These are phyloP conservation scores for Sphaerobolus stellatus DNA, from an alignment of 1,284 basidiomycete species.

Conservation along the genomic window DNA sequence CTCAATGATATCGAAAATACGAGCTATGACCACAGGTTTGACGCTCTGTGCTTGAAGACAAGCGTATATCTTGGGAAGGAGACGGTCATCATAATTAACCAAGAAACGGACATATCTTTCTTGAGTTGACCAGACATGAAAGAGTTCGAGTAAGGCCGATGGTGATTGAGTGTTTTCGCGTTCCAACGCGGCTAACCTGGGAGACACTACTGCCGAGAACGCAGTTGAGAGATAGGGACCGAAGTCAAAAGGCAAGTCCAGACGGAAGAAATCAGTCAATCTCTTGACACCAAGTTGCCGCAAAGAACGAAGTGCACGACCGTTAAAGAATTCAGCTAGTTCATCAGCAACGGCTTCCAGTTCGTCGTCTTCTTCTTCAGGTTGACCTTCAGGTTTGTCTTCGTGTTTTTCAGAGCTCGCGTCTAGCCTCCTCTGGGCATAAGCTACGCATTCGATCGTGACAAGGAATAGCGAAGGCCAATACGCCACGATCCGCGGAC, in stretches of 20 bases:
- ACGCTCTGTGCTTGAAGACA: conserved; percentile 83
- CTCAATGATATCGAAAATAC: conserved; percentile 87
- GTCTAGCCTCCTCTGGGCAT: conserved; percentile 61
- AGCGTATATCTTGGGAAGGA: conserved; percentile 78
- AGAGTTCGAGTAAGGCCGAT: conserved; percentile 85
- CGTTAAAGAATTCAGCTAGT: conserved; percentile 24
- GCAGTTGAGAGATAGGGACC: conserved; percentile 64
- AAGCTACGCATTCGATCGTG: conserved; percentile 61
- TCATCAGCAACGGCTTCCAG: conserved; percentile 34
- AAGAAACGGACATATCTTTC: conserved; percentile 62
- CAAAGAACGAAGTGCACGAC: conserved; percentile 57
- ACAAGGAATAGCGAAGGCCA: conserved; percentile 76
- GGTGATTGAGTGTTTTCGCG: conserved; percentile 92
- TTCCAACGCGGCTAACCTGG: conserved; percentile 74
- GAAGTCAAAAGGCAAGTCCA: conserved; percentile 74
- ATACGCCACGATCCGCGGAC: conserved; percentile 61
- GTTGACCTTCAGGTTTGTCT: conserved; percentile 34
- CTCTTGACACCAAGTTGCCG: conserved; percentile 86
- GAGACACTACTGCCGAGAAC: conserved; percentile 77
- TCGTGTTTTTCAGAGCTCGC: conserved; percentile 14
- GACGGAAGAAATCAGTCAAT: conserved; percentile 85
- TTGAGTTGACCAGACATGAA: conserved; percentile 75
- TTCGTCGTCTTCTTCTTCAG: conserved; percentile 37
- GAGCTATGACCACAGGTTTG: conserved; percentile 80
- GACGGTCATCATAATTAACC: conserved; percentile 65